phyloP scores from a whole-genome alignment of 495 filamentous ascomycete genomes.

The Podospora appendiculata region DNA sequence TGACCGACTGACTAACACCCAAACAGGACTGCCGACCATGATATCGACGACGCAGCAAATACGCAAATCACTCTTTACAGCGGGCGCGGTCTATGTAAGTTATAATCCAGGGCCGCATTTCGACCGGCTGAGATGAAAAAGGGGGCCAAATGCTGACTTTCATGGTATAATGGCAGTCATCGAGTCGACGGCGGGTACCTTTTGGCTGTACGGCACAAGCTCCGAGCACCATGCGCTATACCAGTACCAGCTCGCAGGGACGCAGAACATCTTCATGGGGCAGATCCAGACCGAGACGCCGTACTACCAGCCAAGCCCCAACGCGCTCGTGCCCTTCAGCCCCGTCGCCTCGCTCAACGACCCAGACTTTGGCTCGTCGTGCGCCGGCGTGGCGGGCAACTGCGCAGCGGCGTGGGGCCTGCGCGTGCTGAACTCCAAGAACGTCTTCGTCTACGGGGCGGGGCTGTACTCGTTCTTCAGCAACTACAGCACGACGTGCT shows the following conservation, averaged over 20 bases:
- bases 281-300: constrained; percentile 82
- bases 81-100: constrained; percentile 54
- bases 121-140: neutral
- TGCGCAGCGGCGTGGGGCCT: constrained; percentile 60
- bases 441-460: constrained; percentile 59
- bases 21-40: constrained; percentile 81
- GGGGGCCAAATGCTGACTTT: neutral
- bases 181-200: constrained; percentile 44
- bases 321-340: constrained; percentile 51
- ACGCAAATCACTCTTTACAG: constrained; percentile 65
- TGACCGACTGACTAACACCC: constrained; percentile 51
- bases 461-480: constrained; percentile 75
- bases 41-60: constrained; percentile 60
- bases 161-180: constrained; percentile 23
- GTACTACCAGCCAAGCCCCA: constrained; percentile 57
- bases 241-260: constrained; percentile 70
- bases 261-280: constrained; percentile 62
- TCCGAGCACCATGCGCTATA: constrained; percentile 74
- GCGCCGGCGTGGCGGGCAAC: constrained; percentile 34
- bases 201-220: constrained; percentile 60
- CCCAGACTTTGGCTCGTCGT: constrained; percentile 47
- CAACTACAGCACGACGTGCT: constrained; percentile 39
- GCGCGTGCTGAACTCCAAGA: constrained; percentile 49
- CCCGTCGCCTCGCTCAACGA: constrained; percentile 42
- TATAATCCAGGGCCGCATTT: neutral